A percentile compares a stretch with the other conserved stretches of the same genome.
Evolutionary conservation across 805 yeast genomes (phyloP).

Genomic region (Suhomyces vadensis): DNA sequence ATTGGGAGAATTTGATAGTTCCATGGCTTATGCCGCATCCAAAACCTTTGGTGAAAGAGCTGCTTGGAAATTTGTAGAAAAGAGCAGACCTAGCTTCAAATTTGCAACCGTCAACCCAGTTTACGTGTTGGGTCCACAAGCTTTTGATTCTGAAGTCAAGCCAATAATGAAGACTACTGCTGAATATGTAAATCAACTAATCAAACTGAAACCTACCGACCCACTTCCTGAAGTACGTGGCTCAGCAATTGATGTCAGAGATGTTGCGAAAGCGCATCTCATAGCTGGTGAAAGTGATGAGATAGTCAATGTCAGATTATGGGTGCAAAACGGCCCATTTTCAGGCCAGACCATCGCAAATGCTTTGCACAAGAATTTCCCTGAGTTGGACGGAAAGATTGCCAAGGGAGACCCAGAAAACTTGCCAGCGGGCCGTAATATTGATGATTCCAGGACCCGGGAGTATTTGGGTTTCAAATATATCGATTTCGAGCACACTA

Average conservation of each 20-base stretch:
- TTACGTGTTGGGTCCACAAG: conserved; percentile 62
- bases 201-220: conserved; percentile 20
- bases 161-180: conserved; percentile 35
- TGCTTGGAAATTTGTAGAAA: conserved; percentile 23
- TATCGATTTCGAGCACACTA: conserved; percentile 18
- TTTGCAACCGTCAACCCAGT: conserved; percentile 55
- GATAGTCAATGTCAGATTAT: conserved; percentile 13
- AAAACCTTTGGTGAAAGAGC: conserved; percentile 23
- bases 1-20: conserved; percentile 47
- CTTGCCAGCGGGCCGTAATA: too few relatives aligned
- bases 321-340: conserved; percentile 17
- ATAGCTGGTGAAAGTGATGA: conserved; percentile 35
- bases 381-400: conserved; percentile 15
- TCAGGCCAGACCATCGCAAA: conserved; percentile 24
- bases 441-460: conserved; percentile 20
- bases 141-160: conserved; percentile 32
- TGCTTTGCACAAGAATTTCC: conserved; percentile 22
- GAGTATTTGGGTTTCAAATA: conserved; percentile 21
- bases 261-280: conserved; percentile 48
- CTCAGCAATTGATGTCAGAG: conserved; percentile 46
- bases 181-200: conserved; percentile 44
- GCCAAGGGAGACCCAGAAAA: conserved; percentile 6
- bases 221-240: conserved; percentile 23
- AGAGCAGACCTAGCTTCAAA: conserved; percentile 32
- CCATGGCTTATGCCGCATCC: conserved; percentile 33